Evolutionary conservation across 2,329 filamentous ascomycete genomes (phyloP), one percentile per base, ranked within the genome.

Genomic region (Trichoderma sp.): DNA sequence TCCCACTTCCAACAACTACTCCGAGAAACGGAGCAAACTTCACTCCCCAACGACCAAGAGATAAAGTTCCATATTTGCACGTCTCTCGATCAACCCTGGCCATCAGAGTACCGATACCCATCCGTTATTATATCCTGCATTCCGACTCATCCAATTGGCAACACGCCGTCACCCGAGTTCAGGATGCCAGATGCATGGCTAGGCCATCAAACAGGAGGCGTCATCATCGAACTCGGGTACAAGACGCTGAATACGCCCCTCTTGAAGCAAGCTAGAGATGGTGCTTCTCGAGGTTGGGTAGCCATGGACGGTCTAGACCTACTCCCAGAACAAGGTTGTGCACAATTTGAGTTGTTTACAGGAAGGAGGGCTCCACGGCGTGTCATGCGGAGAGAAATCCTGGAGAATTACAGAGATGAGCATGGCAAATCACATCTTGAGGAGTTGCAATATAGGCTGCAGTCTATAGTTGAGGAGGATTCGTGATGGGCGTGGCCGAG

Each of bases 331-430:
- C 69, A 72, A 38, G 69, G 69, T 3, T 72, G 69, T 18, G 69
- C 69, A 6, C 69, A 72, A 35, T 72, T 72, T 33, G 69, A 72
- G 45, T n/a, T 72, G 12, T 72, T 72, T 29, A 72, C 69, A 16
- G 69, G 69, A 4, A 50, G 69, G 56, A 72, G 69, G 16, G 69
- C 69, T n/a, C 69, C 69, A n/a, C 59, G 69, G 2, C 69, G 69
- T 14, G 69, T 72, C 9, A 72, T 72, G 69, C 69, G 69, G 29
- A 72, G 69, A 64, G 69, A 72, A n/a, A 64, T 72, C 12, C n/a
- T 72, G 60, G 69, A 72, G 21, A 72, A 72, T n/a, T 72, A 72
- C n/a, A 64, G 69, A 21, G 59, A 72, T 64, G 69, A 72, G 16
- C 29, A 64, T 38, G 69, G 69, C 18, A 64, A 72, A 21, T 72